A percentile compares a stretch with the other conserved stretches of the same genome.
These are phyloP conservation scores for Vitis rotundifolia DNA, from an alignment of 164 flowering plant genomes.

Conservation along the genomic window DNA sequence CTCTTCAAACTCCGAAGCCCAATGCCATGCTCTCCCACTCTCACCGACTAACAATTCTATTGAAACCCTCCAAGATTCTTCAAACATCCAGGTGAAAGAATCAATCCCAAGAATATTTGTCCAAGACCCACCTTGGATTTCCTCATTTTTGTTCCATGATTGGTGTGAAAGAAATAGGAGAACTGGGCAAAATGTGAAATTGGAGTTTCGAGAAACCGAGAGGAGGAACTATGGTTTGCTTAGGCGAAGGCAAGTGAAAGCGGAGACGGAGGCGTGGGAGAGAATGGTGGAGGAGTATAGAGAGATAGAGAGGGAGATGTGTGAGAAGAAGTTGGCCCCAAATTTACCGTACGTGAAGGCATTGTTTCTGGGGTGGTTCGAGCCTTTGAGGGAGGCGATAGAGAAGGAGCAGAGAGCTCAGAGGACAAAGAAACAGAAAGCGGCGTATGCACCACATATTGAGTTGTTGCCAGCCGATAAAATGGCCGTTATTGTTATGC, in stretches of 20 bases:
- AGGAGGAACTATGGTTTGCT: constrained; percentile 51
- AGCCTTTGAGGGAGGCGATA: constrained; percentile 74
- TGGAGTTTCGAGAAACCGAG: constrained; percentile 40
- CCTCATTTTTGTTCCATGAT: constrained; percentile 29
- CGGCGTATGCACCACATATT: constrained; percentile 63
- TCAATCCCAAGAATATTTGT: constrained; percentile 38
- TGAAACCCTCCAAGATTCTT: constrained; percentile 26
- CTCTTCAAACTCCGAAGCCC: constrained; percentile 4
- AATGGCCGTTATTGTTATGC: constrained; percentile 96
- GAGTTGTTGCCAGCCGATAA: constrained; percentile 78
- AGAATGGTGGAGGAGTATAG: constrained; percentile 72
- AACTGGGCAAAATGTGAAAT: constrained; percentile 14
- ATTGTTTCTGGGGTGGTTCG: constrained; percentile 85
- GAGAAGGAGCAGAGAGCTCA: constrained; percentile 59
- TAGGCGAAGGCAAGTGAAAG: constrained; percentile 74
- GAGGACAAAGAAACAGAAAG: constrained; percentile 48
- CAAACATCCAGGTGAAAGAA: constrained; percentile 22
- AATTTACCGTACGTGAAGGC: constrained; percentile 77
- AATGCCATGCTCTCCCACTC: constrained; percentile 20
- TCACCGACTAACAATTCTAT: constrained; percentile 28
- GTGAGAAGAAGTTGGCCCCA: constrained; percentile 78
- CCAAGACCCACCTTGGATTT: constrained; percentile 79
- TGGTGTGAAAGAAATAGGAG: constrained; percentile 17
- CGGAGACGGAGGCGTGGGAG: constrained; percentile 94
- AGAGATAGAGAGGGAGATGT: constrained; percentile 75